Percentiles rank a stretch among this genome's conserved stretches.
phyloP scores from a whole-genome alignment of 257 asterid genomes.

The Solanum pimpinellifolium region DNA sequence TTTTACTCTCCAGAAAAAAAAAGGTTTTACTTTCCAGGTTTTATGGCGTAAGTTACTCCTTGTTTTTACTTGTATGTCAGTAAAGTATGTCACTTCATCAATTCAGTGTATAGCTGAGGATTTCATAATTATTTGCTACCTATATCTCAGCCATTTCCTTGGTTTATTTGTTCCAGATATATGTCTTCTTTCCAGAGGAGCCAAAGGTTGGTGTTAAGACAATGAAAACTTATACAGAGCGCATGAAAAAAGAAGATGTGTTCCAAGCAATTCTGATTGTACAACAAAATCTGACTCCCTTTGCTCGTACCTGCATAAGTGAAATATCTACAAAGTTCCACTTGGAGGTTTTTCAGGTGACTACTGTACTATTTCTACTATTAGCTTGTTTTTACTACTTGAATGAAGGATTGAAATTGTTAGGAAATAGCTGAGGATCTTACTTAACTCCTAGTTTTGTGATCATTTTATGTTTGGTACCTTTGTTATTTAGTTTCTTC shows the following conservation, averaged over 20 bases:
- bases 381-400: neutral
- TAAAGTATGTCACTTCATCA: neutral
- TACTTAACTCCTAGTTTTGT: neutral
- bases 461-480: neutral
- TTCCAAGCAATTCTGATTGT: conserved; percentile 63
- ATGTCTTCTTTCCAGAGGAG: conserved; percentile 82
- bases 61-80: neutral
- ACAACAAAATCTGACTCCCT: conserved; percentile 75
- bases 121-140: neutral
- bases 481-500: neutral
- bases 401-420: neutral
- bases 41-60: neutral
- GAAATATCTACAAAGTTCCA: conserved; percentile 73
- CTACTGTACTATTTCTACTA: neutral
- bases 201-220: conserved; percentile 77
- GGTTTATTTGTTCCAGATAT: conserved; percentile 41
- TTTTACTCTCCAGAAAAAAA: neutral
- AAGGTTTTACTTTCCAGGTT: neutral
- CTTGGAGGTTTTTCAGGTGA: conserved; percentile 81
- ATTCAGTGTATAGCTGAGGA: neutral
- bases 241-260: conserved; percentile 78
- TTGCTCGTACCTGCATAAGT: conserved; percentile 49
- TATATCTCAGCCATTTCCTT: neutral
- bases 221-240: conserved; percentile 60
- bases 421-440: neutral